phyloP scores from a whole-genome alignment of 257 asterid species.

The Solanum megistacrolobum region DNA sequence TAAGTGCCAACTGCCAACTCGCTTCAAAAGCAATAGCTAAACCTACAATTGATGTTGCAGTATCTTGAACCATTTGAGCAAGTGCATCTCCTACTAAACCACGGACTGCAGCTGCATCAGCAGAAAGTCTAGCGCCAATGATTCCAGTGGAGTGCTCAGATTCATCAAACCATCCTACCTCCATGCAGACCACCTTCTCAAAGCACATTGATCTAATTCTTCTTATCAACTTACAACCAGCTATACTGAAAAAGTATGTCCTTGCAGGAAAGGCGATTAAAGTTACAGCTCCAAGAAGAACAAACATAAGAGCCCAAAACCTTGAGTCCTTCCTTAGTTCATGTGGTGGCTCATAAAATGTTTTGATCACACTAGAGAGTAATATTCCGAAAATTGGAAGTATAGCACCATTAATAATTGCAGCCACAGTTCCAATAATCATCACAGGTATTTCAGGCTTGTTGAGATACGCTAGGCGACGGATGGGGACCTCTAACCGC shows the following conservation, averaged over 20 bases:
- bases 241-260: conserved; percentile 67
- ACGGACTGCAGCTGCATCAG: conserved; percentile 74
- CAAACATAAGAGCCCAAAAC: conserved; percentile 75
- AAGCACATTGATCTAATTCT: conserved; percentile 73
- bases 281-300: conserved; percentile 52
- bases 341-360: conserved; percentile 54
- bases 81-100: conserved; percentile 85
- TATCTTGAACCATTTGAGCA: conserved; percentile 75
- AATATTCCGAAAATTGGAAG: conserved; percentile 62
- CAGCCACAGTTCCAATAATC: conserved; percentile 41
- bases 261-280: conserved; percentile 67
- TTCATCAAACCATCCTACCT: conserved; percentile 84
- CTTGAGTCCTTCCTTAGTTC: conserved; percentile 44
- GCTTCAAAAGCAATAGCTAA: conserved; percentile 56
- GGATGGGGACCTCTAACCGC: conserved; percentile 36
- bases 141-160: conserved; percentile 74
- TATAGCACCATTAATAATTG: conserved; percentile 65
- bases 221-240: conserved; percentile 69
- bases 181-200: conserved; percentile 81
- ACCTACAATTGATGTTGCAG: conserved; percentile 48
- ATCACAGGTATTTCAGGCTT: conserved; percentile 65
- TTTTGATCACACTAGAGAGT: conserved; percentile 44
- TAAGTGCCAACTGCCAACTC: conserved; percentile 68
- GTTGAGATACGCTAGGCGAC: conserved; percentile 57
- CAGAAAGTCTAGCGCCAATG: conserved; percentile 74